Base-by-base conservation (phyloP, 805 yeast species). In the Kluyveromyces dobzhanskii region DNA sequence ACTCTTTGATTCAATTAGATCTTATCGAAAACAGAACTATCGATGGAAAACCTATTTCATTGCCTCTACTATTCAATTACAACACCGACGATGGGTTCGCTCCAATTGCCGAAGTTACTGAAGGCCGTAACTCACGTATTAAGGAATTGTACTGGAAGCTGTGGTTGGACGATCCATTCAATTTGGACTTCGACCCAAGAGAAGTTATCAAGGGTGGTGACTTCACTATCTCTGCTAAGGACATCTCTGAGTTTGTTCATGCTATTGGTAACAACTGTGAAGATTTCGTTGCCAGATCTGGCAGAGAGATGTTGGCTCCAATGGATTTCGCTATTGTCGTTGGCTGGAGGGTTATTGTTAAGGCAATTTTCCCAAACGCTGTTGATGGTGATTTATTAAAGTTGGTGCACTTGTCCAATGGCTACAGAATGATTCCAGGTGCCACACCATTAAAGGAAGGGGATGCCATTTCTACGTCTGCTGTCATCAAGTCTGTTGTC, bases 291-390 rank as follows among this genome's bases (percentile, higher is more conserved):
- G 74, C 81, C 43, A 79, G 95, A 70, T 76, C 85, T 37, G 92
- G 88, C 48, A 82, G 85, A 64, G 75, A 74, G 47, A 80, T 85
- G 43, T 71, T 78, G 52, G 98, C 97, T 35, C 99, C 99, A 56
- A 90, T 92, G 97, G 99, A 92, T 70, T 92, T 88, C 59, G 97
- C 98, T 36, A 92, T 92, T 62, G 97, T 92, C 42, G 77, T 88
- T 53, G 97, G 98, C 33, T 92, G 99, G 99, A 83, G 82, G 69
- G 94, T 97, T 37, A 90, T 92, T 60, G 90, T 92, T 70, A 86
- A 84, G 70, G 88, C 97, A n/a, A 85, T 92, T 53, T 92, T 92
- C 92, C 98, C 98, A 40, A 76, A 77, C 60, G 78, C 80, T 46
- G 94, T 92, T 54, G 97, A 94, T 62, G 98, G 98, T 66, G 98